Base-by-base conservation (phyloP, 805 yeast species). In the Suhomyces sp. region DNA sequence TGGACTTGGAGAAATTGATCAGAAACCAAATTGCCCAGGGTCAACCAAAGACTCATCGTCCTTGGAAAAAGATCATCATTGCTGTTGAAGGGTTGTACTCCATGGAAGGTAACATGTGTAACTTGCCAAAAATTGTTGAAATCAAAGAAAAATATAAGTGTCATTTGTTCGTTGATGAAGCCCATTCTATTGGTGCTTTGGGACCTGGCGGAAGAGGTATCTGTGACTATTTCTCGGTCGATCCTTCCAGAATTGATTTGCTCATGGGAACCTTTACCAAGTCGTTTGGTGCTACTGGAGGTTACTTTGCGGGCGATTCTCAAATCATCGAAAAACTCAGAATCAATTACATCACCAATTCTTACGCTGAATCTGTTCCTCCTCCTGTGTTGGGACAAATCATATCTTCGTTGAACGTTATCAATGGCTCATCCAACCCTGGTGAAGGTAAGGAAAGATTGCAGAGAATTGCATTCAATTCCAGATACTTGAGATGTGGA, bases 261-360 rank as follows among this genome's bases (percentile, higher is more conserved):
- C 72, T 94, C 58, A 94, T 94, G 99, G 99, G 99, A 47, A 94
- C 99, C 6, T 81, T 94, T 52, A 96, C 99, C 48, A 94, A 94
- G 72, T 89, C 97, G 1, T 94, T 94, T 68, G 99, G 99, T 67
- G 98, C 99, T 15, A 90, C 98, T 41, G 99, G 99, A 64, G 99
- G 99, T 45, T 94, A 94, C 67, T 75, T 94, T 57, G 93, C 97
- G n/a, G 96, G 87, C 44, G 78, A 78, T 56, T 79, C 83, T 63
- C 72, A 69, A 46, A 71, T 89, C 29, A 86, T 93, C 47, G 92
- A 90, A 61, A 81, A 85, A 61, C 74, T 94, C 55, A 83, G 92
- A 70, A 60, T 87, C 40, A 85, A 83, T 60, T 82, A 89, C 61
- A 78, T 89, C 57, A 86, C 92, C 27, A 82, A 85, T 57, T 78